Evolutionary conservation across 192 early-diverging fungal genomes (phyloP), one percentile per base, ranked within the genome.

Genomic region (Podila horticola): DNA sequence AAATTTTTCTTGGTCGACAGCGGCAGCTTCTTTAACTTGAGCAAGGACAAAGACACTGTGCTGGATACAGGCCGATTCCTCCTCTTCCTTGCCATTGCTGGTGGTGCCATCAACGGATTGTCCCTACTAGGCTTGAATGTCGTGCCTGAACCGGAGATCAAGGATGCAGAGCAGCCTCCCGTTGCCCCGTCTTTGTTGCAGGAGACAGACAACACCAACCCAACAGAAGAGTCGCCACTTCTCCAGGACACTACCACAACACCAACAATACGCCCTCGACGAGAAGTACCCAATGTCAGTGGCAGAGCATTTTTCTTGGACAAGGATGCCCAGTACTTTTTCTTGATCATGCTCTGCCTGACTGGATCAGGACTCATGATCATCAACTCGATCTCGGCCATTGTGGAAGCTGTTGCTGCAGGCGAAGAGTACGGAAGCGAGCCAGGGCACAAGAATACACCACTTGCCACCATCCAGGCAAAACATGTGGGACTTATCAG

Each of bases 331-430:
- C 77, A 81, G 36, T 55, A 29, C 8, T 81, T 81, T 36, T 69
- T 73, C 33, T 3, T 73, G 17, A 58, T 69, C 29, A 81, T 69
- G 77, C 6, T 81, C 13, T 81, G 70, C 58, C 49, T 81, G 2
- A 48, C 77, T 3, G 77, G 77, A 55, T 67, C 66, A 5, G 77
- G 77, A 10, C 62, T 81, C 19, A 81, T 81, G 77, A 81, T 81
- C 36, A 73, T 81, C 69, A 73, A 81, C 48, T 81, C 77, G 7
- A 81, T 81, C 38, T 38, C 77, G 15, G 71, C 77, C 13, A 81
- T 81, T 52, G 71, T 81, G 2, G 71, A 81, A 9, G 31, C 71
- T 20, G 67, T 81, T 1, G 77, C 70, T 4, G 61, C 51, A n/a
- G 34, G 59, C 12, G 70, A 79, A 24, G 24, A 31, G 10, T 7